These are phyloP conservation scores for Biscutella laevigata DNA, from an alignment of 441 rosid species.

Conservation along the genomic window DNA sequence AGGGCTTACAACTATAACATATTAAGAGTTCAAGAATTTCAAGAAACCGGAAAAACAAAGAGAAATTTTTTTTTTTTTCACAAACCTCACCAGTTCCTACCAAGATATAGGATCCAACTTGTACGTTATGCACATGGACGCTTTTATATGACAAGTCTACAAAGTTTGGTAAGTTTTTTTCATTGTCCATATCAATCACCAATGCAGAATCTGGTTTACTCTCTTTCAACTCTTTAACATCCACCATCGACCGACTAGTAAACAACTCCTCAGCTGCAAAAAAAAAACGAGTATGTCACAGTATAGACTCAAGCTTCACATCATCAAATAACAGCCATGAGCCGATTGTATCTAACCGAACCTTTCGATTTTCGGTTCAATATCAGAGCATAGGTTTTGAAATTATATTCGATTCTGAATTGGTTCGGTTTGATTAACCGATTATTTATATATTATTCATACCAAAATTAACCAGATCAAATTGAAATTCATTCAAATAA, in stretches of 20 bases:
- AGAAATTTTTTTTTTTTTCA: slow-evolving; percentile 27
- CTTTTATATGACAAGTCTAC: slow-evolving; percentile 66
- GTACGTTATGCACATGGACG: slow-evolving; percentile 75
- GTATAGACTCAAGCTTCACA: not conserved
- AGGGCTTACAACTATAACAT: too few species aligned
- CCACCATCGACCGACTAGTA: slow-evolving; percentile 84
- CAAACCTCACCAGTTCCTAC: slow-evolving; percentile 99
- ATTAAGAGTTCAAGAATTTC: not conserved
- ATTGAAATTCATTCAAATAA: too few species aligned
- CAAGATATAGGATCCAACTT: slow-evolving; percentile 76
- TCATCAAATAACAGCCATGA: too few species aligned
- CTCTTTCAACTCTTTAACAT: slow-evolving; percentile 88
- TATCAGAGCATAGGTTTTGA: too few species aligned
- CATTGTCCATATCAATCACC: slow-evolving; percentile 56
- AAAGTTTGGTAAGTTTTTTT: slow-evolving; percentile 50
- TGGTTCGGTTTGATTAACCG: too few species aligned
- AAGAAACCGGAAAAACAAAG: not conserved
- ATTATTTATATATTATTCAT: too few species aligned
- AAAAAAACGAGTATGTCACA: slow-evolving; percentile 11
- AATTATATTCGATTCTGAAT: too few species aligned
- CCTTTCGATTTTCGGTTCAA: too few species aligned
- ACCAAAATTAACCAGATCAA: too few species aligned
- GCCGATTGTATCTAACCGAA: too few species aligned
- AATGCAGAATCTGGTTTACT: slow-evolving; percentile 80
- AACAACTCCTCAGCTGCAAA: slow-evolving; percentile 92